phyloP scores from a whole-genome alignment of 2,329 filamentous ascomycete species.

The Tothia fuscella region DNA sequence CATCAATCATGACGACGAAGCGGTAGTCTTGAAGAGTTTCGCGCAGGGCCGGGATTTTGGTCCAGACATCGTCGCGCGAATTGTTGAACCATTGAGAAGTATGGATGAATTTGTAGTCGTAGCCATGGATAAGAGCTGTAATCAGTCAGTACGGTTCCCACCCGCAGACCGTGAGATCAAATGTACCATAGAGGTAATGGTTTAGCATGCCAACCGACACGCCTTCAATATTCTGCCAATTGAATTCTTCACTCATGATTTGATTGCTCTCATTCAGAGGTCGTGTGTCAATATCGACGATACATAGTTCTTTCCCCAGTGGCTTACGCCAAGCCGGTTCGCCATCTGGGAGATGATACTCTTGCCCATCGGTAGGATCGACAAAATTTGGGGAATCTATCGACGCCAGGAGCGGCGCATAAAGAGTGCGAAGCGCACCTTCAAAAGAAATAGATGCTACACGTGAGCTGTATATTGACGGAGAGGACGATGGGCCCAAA shows the following conservation, averaged over 20 bases:
- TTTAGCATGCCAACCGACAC: constrained; percentile 29
- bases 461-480: neutral
- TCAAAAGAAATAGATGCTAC: constrained; percentile 1
- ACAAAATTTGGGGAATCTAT: constrained; percentile 6
- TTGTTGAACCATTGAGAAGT: constrained; percentile 22
- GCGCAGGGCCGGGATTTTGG: constrained; percentile 29
- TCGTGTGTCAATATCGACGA: constrained; percentile 23
- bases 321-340: constrained; percentile 16
- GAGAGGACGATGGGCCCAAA: neutral
- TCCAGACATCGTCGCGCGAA: constrained; percentile 29
- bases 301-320: constrained; percentile 18
- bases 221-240: constrained; percentile 16
- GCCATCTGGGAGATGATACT: neutral
- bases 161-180: neutral
- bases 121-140: constrained; percentile 30
- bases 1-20: constrained; percentile 34
- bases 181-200: constrained; percentile 27
- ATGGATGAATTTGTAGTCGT: constrained; percentile 34
- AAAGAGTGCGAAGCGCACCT: constrained; percentile 8
- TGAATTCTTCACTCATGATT: constrained; percentile 13
- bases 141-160: neutral
- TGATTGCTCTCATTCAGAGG: constrained; percentile 10
- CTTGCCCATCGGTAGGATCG: constrained; percentile 4
- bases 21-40: constrained; percentile 29
- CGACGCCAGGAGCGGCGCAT: constrained; percentile 3